Base-by-base conservation (phyloP, 305 asterid genomes). In the Plantago rigida region DNA sequence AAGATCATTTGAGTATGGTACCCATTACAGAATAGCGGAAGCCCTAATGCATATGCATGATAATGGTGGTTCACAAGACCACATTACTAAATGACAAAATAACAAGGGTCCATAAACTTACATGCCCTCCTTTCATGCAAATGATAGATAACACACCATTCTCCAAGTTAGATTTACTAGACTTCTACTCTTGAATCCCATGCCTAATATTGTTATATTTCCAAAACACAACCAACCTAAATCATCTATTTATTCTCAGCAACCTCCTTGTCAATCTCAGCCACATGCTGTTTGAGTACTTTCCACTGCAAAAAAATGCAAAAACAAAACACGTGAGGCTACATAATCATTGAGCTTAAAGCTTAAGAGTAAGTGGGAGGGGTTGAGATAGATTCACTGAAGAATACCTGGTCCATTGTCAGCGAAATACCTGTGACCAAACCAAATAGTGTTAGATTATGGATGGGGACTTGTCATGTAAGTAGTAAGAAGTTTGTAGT, bases 261-360 rank as follows among this genome's bases (percentile, higher is more conserved):
- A 59, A 84, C 80, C 62, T 73, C 87, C 63, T 75, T 62, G 66
- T 81, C 85, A 57, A 83, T 81, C 72, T 81, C 84, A 58, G 72
- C 87, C 62, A 69, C 80, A 11, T 83, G 81, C 14, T 81, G 80
- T 15, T 83, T 71, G 29, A 83, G 78, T 13, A 81, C 57, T 49
- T 75, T 78, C 89, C 89, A 83, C 86, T 83, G 82, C 68, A 62
- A 57, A 54, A 17, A 52, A 51, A 51, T 3, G 29, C 44, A n/a
- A 17, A 3, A 42, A 3, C 26, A 22, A 1, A 53, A 55, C 9
- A 9, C 22, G 9, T 46, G 42, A 34, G 52, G 15, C n/a, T 2
- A 10, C 15, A 31, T 47, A 22, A 22, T 22, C 1, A 1, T 22
- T 17, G 19, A 22, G 9, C 22, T 34, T 17, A 17, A 48, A 63